A percentile compares a stretch with the other conserved stretches of the same genome.
Evolutionary conservation across 192 early-diverging fungal species (phyloP).

Genomic region (Backusella tarrabulga): DNA sequence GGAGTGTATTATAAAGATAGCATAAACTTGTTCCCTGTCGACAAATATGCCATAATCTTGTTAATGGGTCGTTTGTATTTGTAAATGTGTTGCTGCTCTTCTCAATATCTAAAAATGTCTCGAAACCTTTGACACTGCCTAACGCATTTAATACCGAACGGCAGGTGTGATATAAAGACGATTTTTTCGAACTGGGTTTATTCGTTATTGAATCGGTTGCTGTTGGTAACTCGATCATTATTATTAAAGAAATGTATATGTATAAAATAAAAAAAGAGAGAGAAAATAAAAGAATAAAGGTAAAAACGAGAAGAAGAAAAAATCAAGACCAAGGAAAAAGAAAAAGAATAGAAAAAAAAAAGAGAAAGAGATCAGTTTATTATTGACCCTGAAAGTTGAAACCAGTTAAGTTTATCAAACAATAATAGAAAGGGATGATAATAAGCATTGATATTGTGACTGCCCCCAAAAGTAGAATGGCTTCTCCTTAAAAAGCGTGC

Average conservation of each 20-base stretch:
- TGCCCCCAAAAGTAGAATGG: not conserved
- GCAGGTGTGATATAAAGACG: slow-evolving; percentile 75
- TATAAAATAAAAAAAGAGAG: not conserved
- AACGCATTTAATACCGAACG: slow-evolving; percentile 66
- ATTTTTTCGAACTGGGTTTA: slow-evolving; percentile 49
- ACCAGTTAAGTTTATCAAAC: slow-evolving; percentile 7
- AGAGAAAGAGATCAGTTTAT: not conserved
- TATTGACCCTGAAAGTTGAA: not conserved
- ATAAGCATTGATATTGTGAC: slow-evolving; percentile 7
- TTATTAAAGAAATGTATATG: not conserved
- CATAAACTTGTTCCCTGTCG: slow-evolving; percentile 71
- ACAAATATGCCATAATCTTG: slow-evolving; percentile 73
- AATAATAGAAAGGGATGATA: not conserved
- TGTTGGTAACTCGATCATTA: slow-evolving; percentile 36
- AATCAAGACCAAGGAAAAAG: not conserved
- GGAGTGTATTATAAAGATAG: slow-evolving; percentile 70
- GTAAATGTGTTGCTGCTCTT: slow-evolving; percentile 31
- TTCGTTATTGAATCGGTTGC: slow-evolving; percentile 39
- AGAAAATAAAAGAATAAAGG: not conserved
- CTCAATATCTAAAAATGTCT: slow-evolving; percentile 46
- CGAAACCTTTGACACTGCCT: slow-evolving; percentile 66
- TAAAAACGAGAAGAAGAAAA: not conserved
- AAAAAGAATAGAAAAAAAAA: not conserved
- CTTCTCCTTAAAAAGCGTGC: not conserved
- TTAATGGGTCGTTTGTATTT: slow-evolving; percentile 56